Percentiles rank a stretch among this genome's conserved stretches.
These are phyloP conservation scores for Hemileccinum rubropunctum DNA, from an alignment of 768 basidiomycete genomes.

Conservation along the genomic window DNA sequence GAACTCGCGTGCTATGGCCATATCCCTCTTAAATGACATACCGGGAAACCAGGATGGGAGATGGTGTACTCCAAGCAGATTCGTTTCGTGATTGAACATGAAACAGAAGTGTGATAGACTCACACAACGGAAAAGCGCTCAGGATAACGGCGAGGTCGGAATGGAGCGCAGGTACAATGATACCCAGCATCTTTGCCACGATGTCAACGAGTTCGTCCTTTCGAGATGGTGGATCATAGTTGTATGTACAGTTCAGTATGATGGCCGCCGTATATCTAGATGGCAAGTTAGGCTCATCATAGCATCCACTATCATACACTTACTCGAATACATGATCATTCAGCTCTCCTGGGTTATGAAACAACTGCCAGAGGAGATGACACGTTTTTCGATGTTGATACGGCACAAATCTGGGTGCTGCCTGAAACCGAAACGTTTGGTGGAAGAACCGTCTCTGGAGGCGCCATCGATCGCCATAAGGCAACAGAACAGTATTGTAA, in stretches of 20 bases:
- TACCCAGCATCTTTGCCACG: neutral
- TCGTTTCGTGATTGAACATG: too few species aligned
- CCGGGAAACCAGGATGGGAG: constrained; percentile 11
- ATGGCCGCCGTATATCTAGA: neutral
- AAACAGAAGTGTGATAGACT: neutral
- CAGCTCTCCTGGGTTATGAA: neutral
- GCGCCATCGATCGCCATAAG: too few species aligned
- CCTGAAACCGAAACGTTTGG: too few species aligned
- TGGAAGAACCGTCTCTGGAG: too few species aligned
- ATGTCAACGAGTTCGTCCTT: neutral
- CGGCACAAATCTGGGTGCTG: neutral
- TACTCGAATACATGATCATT: neutral
- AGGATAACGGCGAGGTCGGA: too few species aligned
- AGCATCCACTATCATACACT: neutral
- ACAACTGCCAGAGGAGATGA: neutral
- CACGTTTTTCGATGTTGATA: neutral
- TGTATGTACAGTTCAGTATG: constrained; percentile 2
- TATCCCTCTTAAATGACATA: constrained; percentile 6
- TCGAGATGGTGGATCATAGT: neutral
- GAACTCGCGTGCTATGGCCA: neutral
- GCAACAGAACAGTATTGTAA: neutral
- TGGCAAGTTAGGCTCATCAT: neutral
- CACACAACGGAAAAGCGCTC: too few species aligned
- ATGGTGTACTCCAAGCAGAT: neutral
- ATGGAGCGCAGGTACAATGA: neutral